These are phyloP conservation scores for Apiospora phragmitis DNA, from an alignment of 2,329 filamentous ascomycete genomes.

Conservation along the genomic window DNA sequence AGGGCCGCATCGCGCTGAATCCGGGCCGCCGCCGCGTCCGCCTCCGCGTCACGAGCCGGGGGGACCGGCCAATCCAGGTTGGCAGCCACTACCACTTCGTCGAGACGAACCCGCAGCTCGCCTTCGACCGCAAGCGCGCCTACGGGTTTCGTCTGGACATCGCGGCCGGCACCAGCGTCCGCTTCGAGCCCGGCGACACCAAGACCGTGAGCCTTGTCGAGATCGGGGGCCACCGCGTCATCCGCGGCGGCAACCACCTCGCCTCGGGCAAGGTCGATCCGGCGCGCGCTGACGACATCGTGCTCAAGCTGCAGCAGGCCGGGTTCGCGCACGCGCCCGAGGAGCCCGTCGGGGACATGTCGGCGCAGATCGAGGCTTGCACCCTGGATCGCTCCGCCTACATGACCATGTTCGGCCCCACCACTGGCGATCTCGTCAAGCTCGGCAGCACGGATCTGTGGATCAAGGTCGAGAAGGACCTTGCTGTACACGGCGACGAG, in stretches of 20 bases:
- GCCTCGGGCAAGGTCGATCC: conserved; percentile 72
- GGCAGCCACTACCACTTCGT: conserved; percentile 97
- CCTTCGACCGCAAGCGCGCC: conserved; percentile 80
- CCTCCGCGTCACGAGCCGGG: conserved; percentile 79
- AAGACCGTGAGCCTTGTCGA: conserved; percentile 90
- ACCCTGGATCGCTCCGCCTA: conserved; percentile 80
- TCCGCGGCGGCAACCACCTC: conserved; percentile 80
- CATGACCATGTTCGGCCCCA: conserved; percentile 88
- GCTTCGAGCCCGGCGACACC: conserved; percentile 90
- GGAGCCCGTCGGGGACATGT: conserved; percentile 55
- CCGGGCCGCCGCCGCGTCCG: conserved; percentile 71
- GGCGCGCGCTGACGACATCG: conserved; percentile 63
- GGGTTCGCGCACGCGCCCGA: conserved; percentile 79
- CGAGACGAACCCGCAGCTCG: conserved; percentile 86
- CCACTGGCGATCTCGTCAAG: conserved; percentile 80
- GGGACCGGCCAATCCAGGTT: conserved; percentile 88
- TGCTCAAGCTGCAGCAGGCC: conserved; percentile 65
- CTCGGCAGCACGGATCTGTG: conserved; percentile 85
- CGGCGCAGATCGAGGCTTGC: conserved; percentile 57
- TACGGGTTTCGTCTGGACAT: conserved; percentile 91
- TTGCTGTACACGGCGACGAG: conserved; percentile 86
- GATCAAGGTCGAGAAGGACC: conserved; percentile 85
- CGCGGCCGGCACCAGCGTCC: conserved; percentile 83
- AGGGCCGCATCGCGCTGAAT: conserved; percentile 68
- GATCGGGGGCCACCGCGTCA: conserved; percentile 78